Conservation (phyloP, 208 protist genomes). For the Trypanosoma mega region DNA sequence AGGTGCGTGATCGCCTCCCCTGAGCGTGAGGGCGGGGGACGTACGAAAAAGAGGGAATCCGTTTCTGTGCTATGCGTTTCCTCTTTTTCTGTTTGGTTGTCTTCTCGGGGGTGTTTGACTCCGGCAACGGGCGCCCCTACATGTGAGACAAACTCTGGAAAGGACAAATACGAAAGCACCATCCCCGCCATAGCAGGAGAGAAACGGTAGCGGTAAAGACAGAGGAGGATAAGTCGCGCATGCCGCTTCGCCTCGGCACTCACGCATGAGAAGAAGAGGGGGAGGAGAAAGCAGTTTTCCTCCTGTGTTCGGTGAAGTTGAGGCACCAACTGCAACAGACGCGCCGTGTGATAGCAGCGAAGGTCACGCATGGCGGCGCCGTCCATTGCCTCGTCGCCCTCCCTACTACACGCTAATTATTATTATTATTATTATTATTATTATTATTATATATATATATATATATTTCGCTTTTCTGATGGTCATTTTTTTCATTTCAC, state of each 20-base stretch:
- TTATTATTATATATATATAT: not conserved
- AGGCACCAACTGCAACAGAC: constrained; percentile 62
- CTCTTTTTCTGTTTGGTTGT: not conserved
- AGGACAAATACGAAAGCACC: constrained; percentile 62
- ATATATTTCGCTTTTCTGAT: not conserved
- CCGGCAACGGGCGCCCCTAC: not conserved
- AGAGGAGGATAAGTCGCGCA: constrained; percentile 39
- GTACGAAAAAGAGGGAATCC: constrained; percentile 42
- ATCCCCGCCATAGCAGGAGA: constrained; percentile 5
- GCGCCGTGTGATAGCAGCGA: constrained; percentile 61
- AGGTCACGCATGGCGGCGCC: constrained; percentile 38
- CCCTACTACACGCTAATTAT: not conserved
- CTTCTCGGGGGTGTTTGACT: not conserved
- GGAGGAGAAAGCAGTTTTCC: constrained; percentile 53
- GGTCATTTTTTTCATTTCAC: not conserved
- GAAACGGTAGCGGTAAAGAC: constrained; percentile 26
- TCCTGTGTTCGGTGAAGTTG: constrained; percentile 51
- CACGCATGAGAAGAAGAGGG: constrained; percentile 67
- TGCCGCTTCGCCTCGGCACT: constrained; percentile 36
- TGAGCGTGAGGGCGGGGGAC: constrained; percentile 20
- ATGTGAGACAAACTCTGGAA: constrained; percentile 32
- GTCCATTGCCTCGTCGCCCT: not conserved
- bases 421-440: not conserved
- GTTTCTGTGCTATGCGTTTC: not conserved
- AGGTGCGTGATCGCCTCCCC: constrained; percentile 29